A percentile compares a stretch with the other conserved stretches of the same genome.
phyloP scores from a whole-genome alignment of 441 rosid species.

The Oxalis stricta region DNA sequence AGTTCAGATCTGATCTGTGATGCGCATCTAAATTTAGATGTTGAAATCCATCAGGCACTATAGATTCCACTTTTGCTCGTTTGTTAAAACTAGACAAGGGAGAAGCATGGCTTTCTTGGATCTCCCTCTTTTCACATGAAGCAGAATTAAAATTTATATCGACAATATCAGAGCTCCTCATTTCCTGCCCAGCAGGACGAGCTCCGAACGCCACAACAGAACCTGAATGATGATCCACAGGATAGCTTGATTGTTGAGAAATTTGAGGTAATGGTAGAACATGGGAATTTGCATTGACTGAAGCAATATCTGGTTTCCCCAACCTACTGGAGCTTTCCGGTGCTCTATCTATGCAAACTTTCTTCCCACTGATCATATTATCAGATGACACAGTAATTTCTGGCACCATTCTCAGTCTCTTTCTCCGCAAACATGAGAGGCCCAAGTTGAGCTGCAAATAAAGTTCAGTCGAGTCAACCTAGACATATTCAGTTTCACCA shows the following conservation, averaged over 20 bases:
- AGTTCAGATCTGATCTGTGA: conserved; percentile 51
- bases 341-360: conserved; percentile 56
- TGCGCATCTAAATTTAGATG: conserved; percentile 47
- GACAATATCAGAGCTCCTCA: conserved; percentile 46
- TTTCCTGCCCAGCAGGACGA: conserved; percentile 55
- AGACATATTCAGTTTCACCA: conserved; percentile 5
- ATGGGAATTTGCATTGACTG: conserved; percentile 44
- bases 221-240: conserved; percentile 41
- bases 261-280: conserved; percentile 34
- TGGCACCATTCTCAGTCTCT: conserved; percentile 56
- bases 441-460: conserved; percentile 61
- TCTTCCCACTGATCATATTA: conserved; percentile 65
- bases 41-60: conserved; percentile 48
- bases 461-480: conserved; percentile 12
- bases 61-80: conserved; percentile 37
- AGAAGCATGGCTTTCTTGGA: conserved; percentile 53
- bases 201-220: conserved; percentile 36
- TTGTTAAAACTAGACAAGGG: conserved; percentile 53
- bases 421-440: conserved; percentile 44
- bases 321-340: conserved; percentile 52
- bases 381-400: conserved; percentile 51
- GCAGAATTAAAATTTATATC: conserved; percentile 34
- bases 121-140: conserved; percentile 59
- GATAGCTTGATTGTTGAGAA: conserved; percentile 49
- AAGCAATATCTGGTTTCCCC: conserved; percentile 32